phyloP scores from a whole-genome alignment of 2,329 filamentous ascomycete species.

The Podosphaera xanthii region DNA sequence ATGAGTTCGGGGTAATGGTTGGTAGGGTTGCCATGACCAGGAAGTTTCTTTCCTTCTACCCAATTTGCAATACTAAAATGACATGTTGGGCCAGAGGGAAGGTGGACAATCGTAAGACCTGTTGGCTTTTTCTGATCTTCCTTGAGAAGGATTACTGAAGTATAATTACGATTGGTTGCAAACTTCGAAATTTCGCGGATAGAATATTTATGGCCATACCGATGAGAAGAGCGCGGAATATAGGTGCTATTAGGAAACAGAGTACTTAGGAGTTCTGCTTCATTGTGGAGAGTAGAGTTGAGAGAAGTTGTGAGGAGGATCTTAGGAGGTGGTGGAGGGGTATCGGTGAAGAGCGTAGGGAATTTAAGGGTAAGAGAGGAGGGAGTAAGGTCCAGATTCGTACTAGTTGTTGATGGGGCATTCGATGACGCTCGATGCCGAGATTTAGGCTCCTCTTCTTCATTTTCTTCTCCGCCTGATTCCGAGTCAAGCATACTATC shows the following conservation, averaged over 20 bases:
- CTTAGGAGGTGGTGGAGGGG: conserved; percentile 45
- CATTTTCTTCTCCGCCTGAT: conserved; percentile 20
- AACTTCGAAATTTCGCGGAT: conserved; percentile 77
- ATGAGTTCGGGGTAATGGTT: conserved; percentile 78
- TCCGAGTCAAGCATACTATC: conserved; percentile 53
- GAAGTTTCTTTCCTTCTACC: conserved; percentile 68
- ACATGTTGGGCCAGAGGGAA: conserved; percentile 72
- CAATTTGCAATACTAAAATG: conserved; percentile 83
- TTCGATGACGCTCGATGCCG: conserved; percentile 18
- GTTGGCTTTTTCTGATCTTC: conserved; percentile 74
- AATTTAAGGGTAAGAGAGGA: conserved; percentile 37
- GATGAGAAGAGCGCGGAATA: conserved; percentile 65
- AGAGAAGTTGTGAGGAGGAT: conserved; percentile 80
- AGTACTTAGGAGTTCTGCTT: conserved; percentile 54
- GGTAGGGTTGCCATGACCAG: conserved; percentile 72
- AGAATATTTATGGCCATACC: conserved; percentile 74
- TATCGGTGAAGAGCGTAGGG: conserved; percentile 35
- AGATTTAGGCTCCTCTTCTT: conserved; percentile 18
- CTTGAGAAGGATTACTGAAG: conserved; percentile 61
- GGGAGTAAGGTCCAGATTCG: conserved; percentile 39
- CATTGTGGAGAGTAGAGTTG: conserved; percentile 67
- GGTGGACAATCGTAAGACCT: conserved; percentile 61
- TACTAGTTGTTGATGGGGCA: conserved; percentile 33
- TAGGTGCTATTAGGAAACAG: conserved; percentile 68
- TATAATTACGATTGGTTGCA: conserved; percentile 62